phyloP scores from a whole-genome alignment of 805 yeast species.

The Barnettozyma populi region DNA sequence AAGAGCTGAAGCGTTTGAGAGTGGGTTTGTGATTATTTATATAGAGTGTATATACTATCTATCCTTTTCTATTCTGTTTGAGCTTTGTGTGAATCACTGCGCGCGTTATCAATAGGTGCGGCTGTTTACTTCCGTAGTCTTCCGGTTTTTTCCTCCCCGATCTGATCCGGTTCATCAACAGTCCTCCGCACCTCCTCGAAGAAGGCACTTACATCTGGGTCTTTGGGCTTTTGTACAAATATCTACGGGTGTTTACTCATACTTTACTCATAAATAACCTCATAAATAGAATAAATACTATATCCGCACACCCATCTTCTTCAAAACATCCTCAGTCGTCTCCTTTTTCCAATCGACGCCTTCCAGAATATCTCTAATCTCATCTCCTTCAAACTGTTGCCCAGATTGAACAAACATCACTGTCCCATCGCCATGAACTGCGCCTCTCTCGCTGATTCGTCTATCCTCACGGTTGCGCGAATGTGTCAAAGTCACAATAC shows the following conservation, averaged over 20 bases:
- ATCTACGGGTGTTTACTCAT: not conserved
- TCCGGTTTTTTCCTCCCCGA: not conserved
- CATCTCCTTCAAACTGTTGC: slow-evolving; percentile 7
- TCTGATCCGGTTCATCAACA: not conserved
- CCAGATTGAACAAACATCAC: not conserved
- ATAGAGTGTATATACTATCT: slow-evolving; percentile 3
- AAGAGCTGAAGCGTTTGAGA: slow-evolving; percentile 51
- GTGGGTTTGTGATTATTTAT: slow-evolving; percentile 37
- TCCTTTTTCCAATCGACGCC: slow-evolving; percentile 31
- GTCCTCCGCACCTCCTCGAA: not conserved
- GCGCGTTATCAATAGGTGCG: not conserved
- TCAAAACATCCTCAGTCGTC: slow-evolving; percentile 29
- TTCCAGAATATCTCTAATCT: slow-evolving; percentile 26
- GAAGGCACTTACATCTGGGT: too few species aligned
- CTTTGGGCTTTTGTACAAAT: too few species aligned
- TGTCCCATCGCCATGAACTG: not conserved
- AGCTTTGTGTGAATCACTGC: not conserved
- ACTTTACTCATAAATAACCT: not conserved
- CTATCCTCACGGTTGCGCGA: not conserved
- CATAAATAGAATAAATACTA: slow-evolving; percentile 1
- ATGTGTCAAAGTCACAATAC: not conserved
- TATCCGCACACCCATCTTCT: slow-evolving; percentile 27
- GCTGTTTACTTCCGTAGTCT: not conserved
- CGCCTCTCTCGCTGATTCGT: not conserved
- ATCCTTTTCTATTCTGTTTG: slow-evolving; percentile 2